Conservation (phyloP, 306 rosid species). For the Calophaca sinica region DNA sequence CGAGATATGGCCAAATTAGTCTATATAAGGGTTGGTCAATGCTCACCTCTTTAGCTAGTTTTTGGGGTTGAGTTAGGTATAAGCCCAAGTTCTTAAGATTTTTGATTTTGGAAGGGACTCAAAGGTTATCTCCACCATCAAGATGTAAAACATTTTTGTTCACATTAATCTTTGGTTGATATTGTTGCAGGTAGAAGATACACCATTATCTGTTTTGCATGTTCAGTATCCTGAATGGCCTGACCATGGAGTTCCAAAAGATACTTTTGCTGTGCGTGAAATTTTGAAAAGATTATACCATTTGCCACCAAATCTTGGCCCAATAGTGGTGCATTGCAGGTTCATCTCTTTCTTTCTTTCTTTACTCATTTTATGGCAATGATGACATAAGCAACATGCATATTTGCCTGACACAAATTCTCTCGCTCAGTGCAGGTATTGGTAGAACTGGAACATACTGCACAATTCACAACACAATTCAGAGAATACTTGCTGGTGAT, state of each 20-base stretch:
- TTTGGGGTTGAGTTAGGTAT: not conserved
- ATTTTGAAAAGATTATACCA: slow-evolving; percentile 71
- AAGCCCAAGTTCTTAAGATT: not conserved
- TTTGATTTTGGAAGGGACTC: slow-evolving; percentile 37
- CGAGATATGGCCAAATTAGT: no score
- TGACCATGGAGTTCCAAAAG: slow-evolving; percentile 90
- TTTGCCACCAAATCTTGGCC: slow-evolving; percentile 75
- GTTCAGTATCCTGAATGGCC: slow-evolving; percentile 96
- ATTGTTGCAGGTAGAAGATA: slow-evolving; percentile 68
- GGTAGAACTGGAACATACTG: slow-evolving; percentile 98
- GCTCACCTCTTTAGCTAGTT: no score
- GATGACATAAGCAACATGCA: slow-evolving; percentile 14
- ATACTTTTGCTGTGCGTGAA: slow-evolving; percentile 77
- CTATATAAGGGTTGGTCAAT: no score
- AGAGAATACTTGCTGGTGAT: slow-evolving; percentile 89
- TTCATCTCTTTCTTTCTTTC: slow-evolving; percentile 52
- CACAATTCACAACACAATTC: slow-evolving; percentile 85
- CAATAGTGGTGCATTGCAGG: slow-evolving; percentile 97
- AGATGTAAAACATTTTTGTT: slow-evolving; percentile 29
- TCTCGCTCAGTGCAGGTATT: slow-evolving; percentile 93
- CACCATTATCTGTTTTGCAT: slow-evolving; percentile 75
- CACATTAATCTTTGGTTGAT: slow-evolving; percentile 35
- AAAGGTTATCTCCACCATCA: slow-evolving; percentile 35
- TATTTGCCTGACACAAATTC: slow-evolving; percentile 56
- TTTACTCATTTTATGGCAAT: not conserved